Conservation (phyloP, 2,329 filamentous ascomycete genomes). For the Scortechinia acanthostroma region DNA sequence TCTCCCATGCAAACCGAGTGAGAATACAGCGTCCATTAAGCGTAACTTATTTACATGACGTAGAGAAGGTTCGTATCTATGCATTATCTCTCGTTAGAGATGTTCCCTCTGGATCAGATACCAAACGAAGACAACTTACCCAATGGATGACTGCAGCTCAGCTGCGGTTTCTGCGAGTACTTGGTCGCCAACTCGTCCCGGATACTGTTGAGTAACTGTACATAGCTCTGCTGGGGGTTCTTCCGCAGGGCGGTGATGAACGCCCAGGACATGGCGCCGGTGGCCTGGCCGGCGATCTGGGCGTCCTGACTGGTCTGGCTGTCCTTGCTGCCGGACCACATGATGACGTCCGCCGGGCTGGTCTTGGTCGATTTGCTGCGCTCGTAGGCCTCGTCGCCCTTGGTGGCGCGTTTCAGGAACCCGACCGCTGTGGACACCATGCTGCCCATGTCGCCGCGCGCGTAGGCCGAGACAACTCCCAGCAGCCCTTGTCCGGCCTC, state of each 20-base stretch:
- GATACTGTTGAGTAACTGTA: slow-evolving; percentile 90
- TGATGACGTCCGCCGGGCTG: slow-evolving; percentile 87
- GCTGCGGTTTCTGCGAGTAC: slow-evolving; percentile 89
- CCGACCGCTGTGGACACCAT: slow-evolving; percentile 76
- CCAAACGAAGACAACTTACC: slow-evolving; percentile 49
- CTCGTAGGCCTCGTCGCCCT: slow-evolving; percentile 70
- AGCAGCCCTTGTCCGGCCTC: slow-evolving; percentile 70
- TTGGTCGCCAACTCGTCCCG: slow-evolving; percentile 80
- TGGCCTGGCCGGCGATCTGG: slow-evolving; percentile 79
- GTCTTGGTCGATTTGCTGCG: slow-evolving; percentile 83
- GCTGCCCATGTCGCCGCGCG: slow-evolving; percentile 74
- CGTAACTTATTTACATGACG: slow-evolving; percentile 54
- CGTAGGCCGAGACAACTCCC: slow-evolving; percentile 70
- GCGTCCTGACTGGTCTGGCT: slow-evolving; percentile 92
- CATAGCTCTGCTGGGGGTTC: slow-evolving; percentile 92
- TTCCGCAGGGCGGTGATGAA: slow-evolving; percentile 87
- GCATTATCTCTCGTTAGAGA: slow-evolving; percentile 5
- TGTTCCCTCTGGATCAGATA: slow-evolving; percentile 11
- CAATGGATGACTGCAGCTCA: slow-evolving; percentile 91
- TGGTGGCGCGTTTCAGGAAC: slow-evolving; percentile 80
- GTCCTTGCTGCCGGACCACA: slow-evolving; percentile 97
- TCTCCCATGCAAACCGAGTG: too few relatives aligned
- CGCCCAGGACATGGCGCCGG: slow-evolving; percentile 96
- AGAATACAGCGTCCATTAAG: too few relatives aligned
- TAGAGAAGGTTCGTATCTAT: slow-evolving; percentile 62